Base-by-base conservation (phyloP, 176 grass and related monocot species). In the Juncus effusus region DNA sequence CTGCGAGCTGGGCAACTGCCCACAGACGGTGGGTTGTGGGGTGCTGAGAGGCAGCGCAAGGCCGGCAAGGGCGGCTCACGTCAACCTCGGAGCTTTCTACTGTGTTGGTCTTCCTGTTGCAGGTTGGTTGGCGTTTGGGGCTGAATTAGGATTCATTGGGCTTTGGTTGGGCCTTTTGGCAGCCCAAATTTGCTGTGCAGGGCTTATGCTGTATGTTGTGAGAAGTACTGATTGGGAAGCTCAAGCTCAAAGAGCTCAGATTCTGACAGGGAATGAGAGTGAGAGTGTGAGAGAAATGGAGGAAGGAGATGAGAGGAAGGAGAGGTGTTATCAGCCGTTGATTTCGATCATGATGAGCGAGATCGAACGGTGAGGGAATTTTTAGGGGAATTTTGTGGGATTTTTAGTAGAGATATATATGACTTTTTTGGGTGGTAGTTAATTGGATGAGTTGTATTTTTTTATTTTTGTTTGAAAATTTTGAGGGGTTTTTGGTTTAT, bases 71-170 rank as follows among this genome's bases (percentile, higher is more conserved):
- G 94, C 94, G 8, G 94, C 94, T 11, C 85, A 80, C 68, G 80
- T 99, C 45, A 99, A 99, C 81, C 88, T 99, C 19, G 83, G 94
- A 12, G 94, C 94, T n/a, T 99, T 99, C 82, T 99, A 99, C 78
- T 74, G 92, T 3, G 94, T 99, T 2, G 94, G 94, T 10, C 86
- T 93, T 77, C 94, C 94, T 0, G 83, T 89, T 4, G 94, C 94
- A 3, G 65, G 88, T 3, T 47, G 58, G 5, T 69, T 99, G 11
- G 77, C 80, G 3, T 99, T 99, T 68, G 69, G 85, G 16, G 44
- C 78, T 40, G 72, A 81, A 4, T 6, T 99, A 3, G 94, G 94
- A 16, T 89, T 99, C 55, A 70, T 80, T 7, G 94, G 94, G 3
- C 72, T 99, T 0, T 99, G 94, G 94, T 58, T 89, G 36, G 94